phyloP scores from a whole-genome alignment of 2,329 filamentous ascomycete genomes.

The Neonectria ditissima region DNA sequence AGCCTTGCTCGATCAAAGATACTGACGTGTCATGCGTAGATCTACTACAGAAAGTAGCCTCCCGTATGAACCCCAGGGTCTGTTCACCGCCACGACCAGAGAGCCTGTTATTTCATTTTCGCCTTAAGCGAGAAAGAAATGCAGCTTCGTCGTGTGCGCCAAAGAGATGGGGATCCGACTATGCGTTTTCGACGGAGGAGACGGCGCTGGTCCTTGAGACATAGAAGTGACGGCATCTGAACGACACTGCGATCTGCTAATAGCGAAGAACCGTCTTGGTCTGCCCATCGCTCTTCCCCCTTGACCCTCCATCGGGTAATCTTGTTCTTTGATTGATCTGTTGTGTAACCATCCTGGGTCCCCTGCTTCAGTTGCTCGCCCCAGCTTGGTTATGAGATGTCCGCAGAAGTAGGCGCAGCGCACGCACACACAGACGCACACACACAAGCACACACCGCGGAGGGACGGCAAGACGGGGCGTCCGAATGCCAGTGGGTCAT shows the following conservation, averaged over 20 bases:
- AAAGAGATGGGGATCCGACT: slow-evolving; percentile 17
- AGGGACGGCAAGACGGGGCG: slow-evolving; percentile 25
- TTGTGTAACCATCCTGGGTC: slow-evolving; percentile 35
- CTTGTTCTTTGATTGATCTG: slow-evolving; percentile 32
- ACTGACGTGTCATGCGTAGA: slow-evolving; percentile 53
- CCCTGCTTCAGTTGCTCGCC: slow-evolving; percentile 26
- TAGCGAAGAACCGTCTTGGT: slow-evolving; percentile 27
- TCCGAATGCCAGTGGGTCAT: slow-evolving; percentile 19
- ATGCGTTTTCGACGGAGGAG: slow-evolving; percentile 13
- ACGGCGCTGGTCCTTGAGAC: slow-evolving; percentile 15
- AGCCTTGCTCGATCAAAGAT: slow-evolving; percentile 14
- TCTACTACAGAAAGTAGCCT: slow-evolving; percentile 67
- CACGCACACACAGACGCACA: slow-evolving; percentile 6
- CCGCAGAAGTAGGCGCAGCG: slow-evolving; percentile 16
- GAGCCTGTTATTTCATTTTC: background rate
- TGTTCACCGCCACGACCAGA: slow-evolving; percentile 20
- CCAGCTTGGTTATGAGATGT: slow-evolving; percentile 26
- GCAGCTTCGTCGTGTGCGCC: slow-evolving; percentile 3
- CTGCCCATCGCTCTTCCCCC: slow-evolving; percentile 35
- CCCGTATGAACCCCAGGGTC: slow-evolving; percentile 5
- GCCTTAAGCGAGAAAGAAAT: background rate
- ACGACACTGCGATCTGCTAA: slow-evolving; percentile 30
- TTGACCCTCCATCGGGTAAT: slow-evolving; percentile 30
- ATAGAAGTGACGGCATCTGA: slow-evolving; percentile 27
- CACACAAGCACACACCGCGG: background rate